phyloP scores from a whole-genome alignment of 164 flowering plant species.

The Tinospora cordifolia region DNA sequence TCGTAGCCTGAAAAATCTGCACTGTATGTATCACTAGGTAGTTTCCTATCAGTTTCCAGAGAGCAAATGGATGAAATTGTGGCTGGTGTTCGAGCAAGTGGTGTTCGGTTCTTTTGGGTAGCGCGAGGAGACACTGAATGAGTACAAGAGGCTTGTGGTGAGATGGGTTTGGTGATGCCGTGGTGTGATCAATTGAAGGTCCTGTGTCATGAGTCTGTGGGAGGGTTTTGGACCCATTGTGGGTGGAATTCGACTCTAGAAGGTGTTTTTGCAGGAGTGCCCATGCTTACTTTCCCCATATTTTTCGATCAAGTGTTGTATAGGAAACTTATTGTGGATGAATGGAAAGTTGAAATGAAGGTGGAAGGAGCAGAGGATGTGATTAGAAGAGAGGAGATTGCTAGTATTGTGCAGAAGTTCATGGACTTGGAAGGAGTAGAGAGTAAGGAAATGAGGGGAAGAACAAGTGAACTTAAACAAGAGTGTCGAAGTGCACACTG shows the following conservation, averaged over 20 bases:
- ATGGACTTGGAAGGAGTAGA: no score
- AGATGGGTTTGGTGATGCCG: constrained; percentile 38
- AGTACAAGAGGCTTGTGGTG: constrained; percentile 24
- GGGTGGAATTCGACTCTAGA: constrained; percentile 63
- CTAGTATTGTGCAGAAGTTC: no score
- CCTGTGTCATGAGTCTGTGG: constrained; percentile 46
- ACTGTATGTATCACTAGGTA: constrained; percentile 41
- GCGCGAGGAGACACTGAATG: constrained; percentile 28
- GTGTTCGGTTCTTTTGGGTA: no score
- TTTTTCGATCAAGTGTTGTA: constrained; percentile 38
- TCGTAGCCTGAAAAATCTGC: constrained; percentile 30
- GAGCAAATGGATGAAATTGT: no score
- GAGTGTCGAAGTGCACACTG: no score
- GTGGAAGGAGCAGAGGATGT: no score
- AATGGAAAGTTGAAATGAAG: no score
- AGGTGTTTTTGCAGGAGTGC: no score
- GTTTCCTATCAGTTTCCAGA: constrained; percentile 32
- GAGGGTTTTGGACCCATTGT: constrained; percentile 69
- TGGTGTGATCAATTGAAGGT: constrained; percentile 75
- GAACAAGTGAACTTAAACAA: no score
- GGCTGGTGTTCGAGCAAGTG: no score
- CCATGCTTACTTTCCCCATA: constrained; percentile 52
- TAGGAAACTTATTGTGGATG: constrained; percentile 40
- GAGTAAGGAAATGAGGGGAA: no score
- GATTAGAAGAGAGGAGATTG: no score